A percentile compares a stretch with the other conserved stretches of the same genome.
Evolutionary conservation across 805 yeast genomes (phyloP).

Genomic region (Wickerhamomyces kurtzmanii): DNA sequence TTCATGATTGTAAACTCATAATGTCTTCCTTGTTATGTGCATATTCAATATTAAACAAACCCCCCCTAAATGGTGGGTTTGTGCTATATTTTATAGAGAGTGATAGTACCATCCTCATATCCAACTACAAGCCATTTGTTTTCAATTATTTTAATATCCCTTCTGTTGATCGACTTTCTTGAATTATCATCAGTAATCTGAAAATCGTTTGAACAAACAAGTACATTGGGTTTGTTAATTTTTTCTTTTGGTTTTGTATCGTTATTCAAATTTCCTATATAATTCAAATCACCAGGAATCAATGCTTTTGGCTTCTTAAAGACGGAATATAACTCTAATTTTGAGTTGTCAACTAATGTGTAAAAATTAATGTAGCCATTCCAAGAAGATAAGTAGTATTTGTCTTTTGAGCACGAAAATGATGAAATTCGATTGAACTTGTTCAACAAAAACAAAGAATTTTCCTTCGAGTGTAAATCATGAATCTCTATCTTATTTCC

Average conservation of each 20-base stretch:
- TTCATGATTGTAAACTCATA: no score
- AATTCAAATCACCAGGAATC: slow-evolving; percentile 16
- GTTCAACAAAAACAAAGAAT: slow-evolving; percentile 3
- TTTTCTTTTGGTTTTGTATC: slow-evolving; percentile 18
- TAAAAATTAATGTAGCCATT: slow-evolving; percentile 34
- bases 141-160: slow-evolving; percentile 11
- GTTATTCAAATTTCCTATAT: slow-evolving; percentile 20
- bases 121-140: slow-evolving; percentile 33
- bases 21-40: no score
- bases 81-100: slow-evolving; percentile 22
- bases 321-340: slow-evolving; percentile 1
- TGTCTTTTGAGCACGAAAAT: slow-evolving; percentile 12
- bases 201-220: slow-evolving; percentile 10
- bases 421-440: slow-evolving; percentile 29
- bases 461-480: slow-evolving; percentile 1
- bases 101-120: slow-evolving; percentile 45
- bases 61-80: slow-evolving; percentile 3
- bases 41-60: slow-evolving; percentile 8
- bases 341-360: slow-evolving; percentile 8
- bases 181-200: not conserved
- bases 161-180: slow-evolving; percentile 6
- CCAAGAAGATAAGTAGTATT: slow-evolving; percentile 36
- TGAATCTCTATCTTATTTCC: slow-evolving; percentile 28
- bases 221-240: slow-evolving; percentile 18
- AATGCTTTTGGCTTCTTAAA: slow-evolving; percentile 16